Evolutionary conservation across 192 early-diverging fungal genomes (phyloP), one percentile per base, ranked within the genome.

Genomic region (Gigaspora rosea): DNA sequence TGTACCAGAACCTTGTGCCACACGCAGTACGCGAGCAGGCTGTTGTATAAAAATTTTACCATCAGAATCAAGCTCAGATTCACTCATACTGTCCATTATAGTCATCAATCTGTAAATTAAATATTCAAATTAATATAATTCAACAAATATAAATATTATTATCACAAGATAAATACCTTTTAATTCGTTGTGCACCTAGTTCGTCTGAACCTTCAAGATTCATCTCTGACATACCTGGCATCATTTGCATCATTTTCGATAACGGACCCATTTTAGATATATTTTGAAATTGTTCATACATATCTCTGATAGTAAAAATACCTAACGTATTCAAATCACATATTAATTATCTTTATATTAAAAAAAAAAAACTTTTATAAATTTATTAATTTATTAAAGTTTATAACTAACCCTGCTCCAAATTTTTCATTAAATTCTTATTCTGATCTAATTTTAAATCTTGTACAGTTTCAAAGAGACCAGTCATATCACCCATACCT

Each of bases 81-180:
- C 94, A 5, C 89, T 98, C 97, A 98, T 98, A 77, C 93, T 95
- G 80, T 98, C 97, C 89, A 98, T 95, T 79, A 97, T 92, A 73
- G 92, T 93, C 91, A 96, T 92, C 80, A 93, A 93, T 65, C 74
- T 72, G 56, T 49, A 35, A 27, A 57, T 5, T 22, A 72, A 72
- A 72, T 4, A 52, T 32, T 54, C 1, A 48, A 48, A 35, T 46
- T 48, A 50, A 49, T 50, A 46, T 8, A 47, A 50, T 46, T 49
- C 5, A 20, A 49, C 18, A 50, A 70, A 70, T 51, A 13, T 13
- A 63, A 63, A 20, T 70, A 46, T 15, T 13, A 32, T 10, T 54
- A 54, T 54, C 12, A n/a, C 2, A 2, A 56, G 27, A 72, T 32
- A 56, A 12, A 20, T 16, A 72, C 18, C 87, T 83, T 74, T 92